Evolutionary conservation across 345 rosid species (phyloP).

Genomic region (Populus alba): DNA sequence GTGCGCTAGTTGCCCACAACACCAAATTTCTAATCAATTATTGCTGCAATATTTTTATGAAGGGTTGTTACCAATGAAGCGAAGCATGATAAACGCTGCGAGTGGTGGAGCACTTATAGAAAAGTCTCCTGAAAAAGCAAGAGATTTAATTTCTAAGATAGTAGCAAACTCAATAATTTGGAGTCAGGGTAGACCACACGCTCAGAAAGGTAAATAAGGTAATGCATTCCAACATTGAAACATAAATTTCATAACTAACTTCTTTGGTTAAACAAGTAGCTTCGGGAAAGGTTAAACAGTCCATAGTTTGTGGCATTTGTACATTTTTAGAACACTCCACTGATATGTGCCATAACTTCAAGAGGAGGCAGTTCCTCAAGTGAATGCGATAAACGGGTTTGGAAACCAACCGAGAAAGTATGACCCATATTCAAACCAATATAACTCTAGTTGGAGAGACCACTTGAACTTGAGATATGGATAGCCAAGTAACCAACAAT

Average conservation of each 20-base stretch:
- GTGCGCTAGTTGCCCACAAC: not conserved
- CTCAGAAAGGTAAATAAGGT: not conserved
- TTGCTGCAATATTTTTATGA: not conserved
- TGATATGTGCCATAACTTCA: not conserved
- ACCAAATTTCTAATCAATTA: not conserved
- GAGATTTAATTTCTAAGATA: not conserved
- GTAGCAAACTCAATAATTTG: not conserved
- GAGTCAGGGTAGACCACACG: not conserved
- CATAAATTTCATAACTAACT: not conserved
- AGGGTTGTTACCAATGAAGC: not conserved
- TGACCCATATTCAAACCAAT: not conserved
- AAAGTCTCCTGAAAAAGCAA: not conserved
- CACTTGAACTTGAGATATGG: not conserved
- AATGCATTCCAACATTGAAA: not conserved
- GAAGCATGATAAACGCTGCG: not conserved
- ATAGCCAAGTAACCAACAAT: not conserved
- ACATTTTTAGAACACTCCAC: not conserved
- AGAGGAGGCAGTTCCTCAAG: not conserved
- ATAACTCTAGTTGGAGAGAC: not conserved
- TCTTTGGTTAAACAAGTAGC: not conserved
- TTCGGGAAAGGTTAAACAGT: not conserved
- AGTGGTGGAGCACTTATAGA: not conserved
- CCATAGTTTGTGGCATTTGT: too few relatives aligned
- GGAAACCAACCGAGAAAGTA: too few relatives aligned
- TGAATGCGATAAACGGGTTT: not conserved